Evolutionary conservation across 1,139 yeast genomes (phyloP).

Genomic region (Kodamaea ohmeri): DNA sequence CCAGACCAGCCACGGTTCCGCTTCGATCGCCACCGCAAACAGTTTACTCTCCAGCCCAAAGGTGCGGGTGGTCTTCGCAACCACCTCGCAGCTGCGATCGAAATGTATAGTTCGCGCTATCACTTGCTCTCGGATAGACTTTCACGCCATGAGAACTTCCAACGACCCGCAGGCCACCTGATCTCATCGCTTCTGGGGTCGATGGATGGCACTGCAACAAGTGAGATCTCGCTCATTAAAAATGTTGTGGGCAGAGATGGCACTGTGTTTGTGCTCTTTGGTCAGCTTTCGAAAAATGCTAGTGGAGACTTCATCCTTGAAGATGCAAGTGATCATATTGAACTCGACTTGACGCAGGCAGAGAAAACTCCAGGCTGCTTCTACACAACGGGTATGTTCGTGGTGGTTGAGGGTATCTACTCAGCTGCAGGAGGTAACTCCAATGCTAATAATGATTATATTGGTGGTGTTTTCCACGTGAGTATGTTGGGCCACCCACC

Average conservation of each 20-base stretch:
- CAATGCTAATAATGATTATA: constrained; percentile 26
- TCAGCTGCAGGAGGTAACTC: constrained; percentile 55
- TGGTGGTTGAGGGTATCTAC: constrained; percentile 83
- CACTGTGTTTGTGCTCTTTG: constrained; percentile 70
- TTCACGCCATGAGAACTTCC: constrained; percentile 72
- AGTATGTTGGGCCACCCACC: constrained; percentile 85
- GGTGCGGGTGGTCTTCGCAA: constrained; percentile 14
- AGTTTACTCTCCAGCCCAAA: constrained; percentile 42
- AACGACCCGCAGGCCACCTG: constrained; percentile 35
- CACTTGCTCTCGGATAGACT: constrained; percentile 65
- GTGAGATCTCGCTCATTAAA: constrained; percentile 72
- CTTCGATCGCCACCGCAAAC: constrained; percentile 66
- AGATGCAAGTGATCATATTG: constrained; percentile 78
- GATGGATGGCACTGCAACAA: constrained; percentile 15
- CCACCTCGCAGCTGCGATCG: constrained; percentile 24
- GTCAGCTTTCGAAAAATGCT: constrained; percentile 61
- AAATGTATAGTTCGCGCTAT: constrained; percentile 46
- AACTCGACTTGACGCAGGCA: constrained; percentile 64
- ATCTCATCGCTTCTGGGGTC: constrained; percentile 15
- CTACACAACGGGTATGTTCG: constrained; percentile 75
- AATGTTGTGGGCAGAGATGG: constrained; percentile 86
- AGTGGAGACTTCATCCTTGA: constrained; percentile 74
- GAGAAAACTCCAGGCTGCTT: constrained; percentile 65
- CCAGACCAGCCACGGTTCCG: constrained; percentile 61
- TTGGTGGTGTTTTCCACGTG: constrained; percentile 63